phyloP scores from a whole-genome alignment of 2,329 filamentous ascomycete genomes.

The Calonectria hawksworthii region DNA sequence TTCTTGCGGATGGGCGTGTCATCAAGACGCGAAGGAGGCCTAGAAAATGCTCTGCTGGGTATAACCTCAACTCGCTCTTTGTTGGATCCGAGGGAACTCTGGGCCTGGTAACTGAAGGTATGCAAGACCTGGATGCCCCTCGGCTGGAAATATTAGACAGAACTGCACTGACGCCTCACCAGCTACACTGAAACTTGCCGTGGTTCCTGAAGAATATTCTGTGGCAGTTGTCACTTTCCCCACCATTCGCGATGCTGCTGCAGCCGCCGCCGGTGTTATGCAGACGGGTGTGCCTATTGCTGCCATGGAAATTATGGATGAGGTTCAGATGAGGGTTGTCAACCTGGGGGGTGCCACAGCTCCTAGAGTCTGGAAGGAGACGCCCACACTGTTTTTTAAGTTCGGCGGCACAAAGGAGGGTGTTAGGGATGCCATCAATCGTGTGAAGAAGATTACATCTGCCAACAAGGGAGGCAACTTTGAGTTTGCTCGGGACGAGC shows the following conservation, averaged over 20 bases:
- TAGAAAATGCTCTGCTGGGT: slow-evolving; percentile 84
- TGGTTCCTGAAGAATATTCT: slow-evolving; percentile 81
- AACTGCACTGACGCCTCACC: slow-evolving; percentile 1
- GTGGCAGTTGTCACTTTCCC: slow-evolving; percentile 87
- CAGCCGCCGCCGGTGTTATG: slow-evolving; percentile 82
- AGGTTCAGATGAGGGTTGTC: slow-evolving; percentile 88
- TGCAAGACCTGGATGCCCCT: background rate
- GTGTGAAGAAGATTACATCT: slow-evolving; percentile 78
- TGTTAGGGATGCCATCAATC: slow-evolving; percentile 82
- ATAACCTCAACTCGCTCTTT: slow-evolving; percentile 85
- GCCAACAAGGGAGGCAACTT: slow-evolving; percentile 75
- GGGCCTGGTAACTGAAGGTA: slow-evolving; percentile 82
- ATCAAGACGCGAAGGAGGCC: slow-evolving; percentile 86
- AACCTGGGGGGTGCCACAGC: slow-evolving; percentile 80
- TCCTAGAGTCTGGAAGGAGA: slow-evolving; percentile 79
- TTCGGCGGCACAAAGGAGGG: slow-evolving; percentile 84
- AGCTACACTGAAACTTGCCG: slow-evolving; percentile 83
- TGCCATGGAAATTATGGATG: slow-evolving; percentile 90
- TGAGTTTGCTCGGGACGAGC: slow-evolving; percentile 80
- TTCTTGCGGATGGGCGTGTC: slow-evolving; percentile 82
- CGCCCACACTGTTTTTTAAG: slow-evolving; percentile 87
- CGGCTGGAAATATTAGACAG: background rate
- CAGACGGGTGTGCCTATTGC: slow-evolving; percentile 80
- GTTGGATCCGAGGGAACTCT: slow-evolving; percentile 87
- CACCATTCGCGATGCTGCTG: slow-evolving; percentile 80